Evolutionary conservation across 1,284 basidiomycete species (phyloP), one percentile per base, ranked within the genome.

Genomic region (Meripilus lineatus): DNA sequence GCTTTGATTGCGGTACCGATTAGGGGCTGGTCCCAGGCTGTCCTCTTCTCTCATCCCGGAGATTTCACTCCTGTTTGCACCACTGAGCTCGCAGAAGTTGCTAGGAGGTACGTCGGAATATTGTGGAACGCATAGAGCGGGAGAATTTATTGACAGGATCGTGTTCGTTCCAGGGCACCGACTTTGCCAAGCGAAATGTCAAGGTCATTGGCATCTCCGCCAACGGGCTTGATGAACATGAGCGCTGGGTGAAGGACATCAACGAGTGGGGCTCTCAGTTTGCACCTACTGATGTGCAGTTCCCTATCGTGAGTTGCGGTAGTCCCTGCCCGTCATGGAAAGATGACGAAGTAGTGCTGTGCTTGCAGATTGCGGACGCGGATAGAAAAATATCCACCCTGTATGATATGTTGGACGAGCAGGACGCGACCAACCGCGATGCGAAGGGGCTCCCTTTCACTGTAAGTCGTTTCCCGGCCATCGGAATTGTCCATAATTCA

Each of bases 1-100:
- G 2, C 15, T 24, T 14, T 7, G 21, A 13, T 18, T 13, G 4
- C 13, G 17, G 5, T 36, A 13, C 24, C 22, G 32, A 38, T 39
- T 25, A 21, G 44, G n/a, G 40, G 35, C 14, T 14, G 26, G 11
- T 15, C 30, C 5, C 25, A 87, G 84, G 83, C 78, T 40, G 74
- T 95, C 60, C 72, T 96, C 48, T 96, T 96, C 77, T 93, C 89
- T 28, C 95, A 98, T 68, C 95, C 94, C 1, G 94, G 88, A 18
- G 83, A 88, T 61, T 84, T 85, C 60, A 87, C 84, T 20, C 86
- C 86, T 37, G 82, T 94, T 42, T 95, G 92, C 74, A 92, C 96
- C 38, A 99, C 96, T 40, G 96, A 99, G 73, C 84, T 99, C 40
- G 93, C 91, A 44, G 94, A 96, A 61, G 93, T 97, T 25, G 88